These are phyloP conservation scores for Aspergillus panamensis DNA, from an alignment of 495 filamentous ascomycete genomes.

Conservation along the genomic window DNA sequence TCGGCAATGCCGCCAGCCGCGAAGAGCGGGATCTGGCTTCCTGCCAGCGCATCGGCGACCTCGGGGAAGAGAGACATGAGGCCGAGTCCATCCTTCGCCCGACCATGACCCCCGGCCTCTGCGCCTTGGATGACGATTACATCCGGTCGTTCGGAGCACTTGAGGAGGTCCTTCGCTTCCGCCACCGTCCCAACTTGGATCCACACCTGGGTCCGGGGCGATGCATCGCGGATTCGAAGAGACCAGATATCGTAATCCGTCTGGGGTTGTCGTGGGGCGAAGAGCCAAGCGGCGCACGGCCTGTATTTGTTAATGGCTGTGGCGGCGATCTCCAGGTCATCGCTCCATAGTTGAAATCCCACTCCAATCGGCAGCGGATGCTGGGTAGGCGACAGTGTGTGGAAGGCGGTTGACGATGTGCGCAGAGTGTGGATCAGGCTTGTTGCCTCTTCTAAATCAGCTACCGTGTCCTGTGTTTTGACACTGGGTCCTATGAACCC, in stretches of 20 bases:
- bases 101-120: constrained; percentile 75
- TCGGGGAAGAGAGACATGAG: constrained; percentile 58
- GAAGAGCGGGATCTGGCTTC: constrained; percentile 51
- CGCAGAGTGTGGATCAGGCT: constrained; percentile 20
- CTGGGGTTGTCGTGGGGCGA: constrained; percentile 50
- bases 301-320: constrained; percentile 41
- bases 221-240: constrained; percentile 40
- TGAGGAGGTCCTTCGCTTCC: constrained; percentile 45
- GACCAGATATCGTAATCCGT: constrained; percentile 56
- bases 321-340: constrained; percentile 43
- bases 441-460: constrained; percentile 36
- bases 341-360: constrained; percentile 59
- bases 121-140: constrained; percentile 69
- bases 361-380: constrained; percentile 56
- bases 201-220: constrained; percentile 52
- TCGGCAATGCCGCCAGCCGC: constrained; percentile 74
- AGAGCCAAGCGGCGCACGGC: constrained; percentile 71
- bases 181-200: constrained; percentile 58
- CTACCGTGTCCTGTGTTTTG: constrained; percentile 32
- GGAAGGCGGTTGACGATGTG: not conserved
- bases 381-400: not conserved
- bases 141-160: constrained; percentile 47
- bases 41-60: constrained; percentile 51
- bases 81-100: constrained; percentile 51
- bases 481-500: constrained; percentile 47